Evolutionary conservation across 2,329 filamentous ascomycete species (phyloP), one percentile per base, ranked within the genome.

Genomic region (Microsporum ferrugineum): DNA sequence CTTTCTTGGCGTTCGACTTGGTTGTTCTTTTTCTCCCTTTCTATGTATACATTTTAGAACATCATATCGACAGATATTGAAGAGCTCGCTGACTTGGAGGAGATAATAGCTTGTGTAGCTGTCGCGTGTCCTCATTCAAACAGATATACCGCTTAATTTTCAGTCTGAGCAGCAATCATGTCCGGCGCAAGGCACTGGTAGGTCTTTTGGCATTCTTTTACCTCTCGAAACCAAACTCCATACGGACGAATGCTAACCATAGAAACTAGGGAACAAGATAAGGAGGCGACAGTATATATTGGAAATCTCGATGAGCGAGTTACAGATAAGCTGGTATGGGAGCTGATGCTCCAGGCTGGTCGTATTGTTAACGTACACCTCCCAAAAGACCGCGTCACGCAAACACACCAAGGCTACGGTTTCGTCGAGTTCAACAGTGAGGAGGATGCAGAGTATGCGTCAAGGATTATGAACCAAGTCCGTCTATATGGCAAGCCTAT

Each of bases 371-470:
- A 97, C 76, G 92, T 99, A 65, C 94, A 99, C 77, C 86, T 99
- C 72, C 94, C 94, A 61, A 96, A 96, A 80, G 94, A 99, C 76
- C 89, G 94, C 74, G 94, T 99, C 68, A 96, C 94, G 55, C 91
- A 96, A 72, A 88, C 87, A 61, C 94, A 99, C 75, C 94, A 97
- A 77, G 94, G 94, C 68, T 99, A 96, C 80, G 94, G 94, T 69
- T 99, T 99, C 76, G 94, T 99, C 75, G 94, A 99, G 76, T 99
- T 96, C 75, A 92, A 91, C 71, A 91, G 88, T 67, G 91, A 96
- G 72, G 86, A 91, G 70, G 94, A 96, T 75, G 94, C 94, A 69
- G 94, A 97, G 73, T 99, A 99, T 78, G 92, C 94, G 27, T 88
- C 91, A 68, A 88, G 92, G 71, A 89, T 96, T 67, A 95, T 97